A percentile compares a stretch with the other conserved stretches of the same genome.
These are phyloP conservation scores for Picea abies DNA, from an alignment of 83 land plant genomes.

Conservation along the genomic window DNA sequence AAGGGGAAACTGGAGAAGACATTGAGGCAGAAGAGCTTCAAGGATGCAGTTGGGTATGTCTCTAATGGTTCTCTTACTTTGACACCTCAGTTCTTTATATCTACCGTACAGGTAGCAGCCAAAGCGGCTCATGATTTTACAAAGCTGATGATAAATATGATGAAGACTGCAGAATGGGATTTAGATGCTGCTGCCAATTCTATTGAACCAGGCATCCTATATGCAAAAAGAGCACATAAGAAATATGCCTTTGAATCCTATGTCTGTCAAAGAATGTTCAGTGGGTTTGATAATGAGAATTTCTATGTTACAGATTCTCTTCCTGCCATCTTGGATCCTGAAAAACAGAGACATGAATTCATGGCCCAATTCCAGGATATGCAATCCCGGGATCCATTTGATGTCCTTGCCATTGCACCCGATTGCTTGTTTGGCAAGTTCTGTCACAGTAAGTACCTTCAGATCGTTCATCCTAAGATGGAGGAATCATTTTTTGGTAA, in stretches of 20 bases:
- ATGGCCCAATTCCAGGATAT: slow-evolving; percentile 73
- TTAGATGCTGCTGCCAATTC: slow-evolving; percentile 87
- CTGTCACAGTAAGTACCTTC: slow-evolving; percentile 70
- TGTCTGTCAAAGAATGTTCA: slow-evolving; percentile 76
- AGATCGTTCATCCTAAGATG: slow-evolving; percentile 83
- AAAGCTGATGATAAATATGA: slow-evolving; percentile 79
- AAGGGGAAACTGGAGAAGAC: slow-evolving; percentile 63
- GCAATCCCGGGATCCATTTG: slow-evolving; percentile 64
- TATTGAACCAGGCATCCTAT: slow-evolving; percentile 57
- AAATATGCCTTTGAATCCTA: too few species aligned
- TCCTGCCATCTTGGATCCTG: slow-evolving; percentile 22
- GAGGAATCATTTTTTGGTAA: slow-evolving; percentile 84
- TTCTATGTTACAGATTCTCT: slow-evolving; percentile 37
- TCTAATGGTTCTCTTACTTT: slow-evolving; percentile 39
- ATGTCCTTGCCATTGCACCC: slow-evolving; percentile 56
- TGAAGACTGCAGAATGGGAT: slow-evolving; percentile 91
- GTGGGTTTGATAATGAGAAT: slow-evolving; percentile 79
- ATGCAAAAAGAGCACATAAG: slow-evolving; percentile 78
- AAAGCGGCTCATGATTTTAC: slow-evolving; percentile 77
- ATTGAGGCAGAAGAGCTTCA: slow-evolving; percentile 57
- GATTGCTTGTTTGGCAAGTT: slow-evolving; percentile 77
- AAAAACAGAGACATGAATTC: slow-evolving; percentile 42
- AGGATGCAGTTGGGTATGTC: slow-evolving; percentile 34
- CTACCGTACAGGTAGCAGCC: slow-evolving; percentile 55
- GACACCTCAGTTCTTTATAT: slow-evolving; percentile 57